A percentile compares a stretch with the other conserved stretches of the same genome.
These are phyloP conservation scores for Chytriomyces sp. DNA, from an alignment of 192 early-diverging fungal species.

Conservation along the genomic window DNA sequence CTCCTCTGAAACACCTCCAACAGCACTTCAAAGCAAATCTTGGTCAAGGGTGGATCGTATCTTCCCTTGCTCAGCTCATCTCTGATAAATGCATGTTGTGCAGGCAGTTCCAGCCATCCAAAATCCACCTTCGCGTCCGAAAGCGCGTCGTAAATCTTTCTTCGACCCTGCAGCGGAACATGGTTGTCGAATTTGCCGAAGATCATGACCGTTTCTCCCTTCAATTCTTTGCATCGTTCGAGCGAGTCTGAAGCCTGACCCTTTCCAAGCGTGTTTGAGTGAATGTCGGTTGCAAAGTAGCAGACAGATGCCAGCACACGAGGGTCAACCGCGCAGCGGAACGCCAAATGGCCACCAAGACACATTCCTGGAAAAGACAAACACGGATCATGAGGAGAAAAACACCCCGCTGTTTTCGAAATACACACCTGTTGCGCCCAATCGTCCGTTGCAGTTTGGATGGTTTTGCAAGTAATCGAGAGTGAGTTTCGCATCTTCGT, in stretches of 20 bases:
- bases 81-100: slow-evolving; percentile 71
- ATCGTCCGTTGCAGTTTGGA: slow-evolving; percentile 61
- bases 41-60: slow-evolving; percentile 66
- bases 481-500: slow-evolving; percentile 61
- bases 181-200: slow-evolving; percentile 68
- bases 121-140: slow-evolving; percentile 56
- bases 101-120: slow-evolving; percentile 64
- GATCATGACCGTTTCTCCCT: slow-evolving; percentile 67
- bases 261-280: slow-evolving; percentile 57
- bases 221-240: slow-evolving; percentile 52
- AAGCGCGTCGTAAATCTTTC: slow-evolving; percentile 60
- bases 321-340: slow-evolving; percentile 64
- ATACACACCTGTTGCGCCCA: slow-evolving; percentile 58
- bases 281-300: slow-evolving; percentile 73
- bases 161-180: slow-evolving; percentile 61
- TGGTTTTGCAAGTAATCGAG: slow-evolving; percentile 57
- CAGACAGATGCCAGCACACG: slow-evolving; percentile 61
- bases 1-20: slow-evolving; percentile 65
- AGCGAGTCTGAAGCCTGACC: slow-evolving; percentile 57
- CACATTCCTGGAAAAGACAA: slow-evolving; percentile 50
- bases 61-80: slow-evolving; percentile 68
- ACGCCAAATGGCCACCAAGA: slow-evolving; percentile 63
- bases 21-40: slow-evolving; percentile 62
- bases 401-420: slow-evolving; percentile 5
- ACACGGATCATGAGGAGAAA: neutral